Conservation (phyloP, 331 rosid species). For the Pyracantha coccinea region DNA sequence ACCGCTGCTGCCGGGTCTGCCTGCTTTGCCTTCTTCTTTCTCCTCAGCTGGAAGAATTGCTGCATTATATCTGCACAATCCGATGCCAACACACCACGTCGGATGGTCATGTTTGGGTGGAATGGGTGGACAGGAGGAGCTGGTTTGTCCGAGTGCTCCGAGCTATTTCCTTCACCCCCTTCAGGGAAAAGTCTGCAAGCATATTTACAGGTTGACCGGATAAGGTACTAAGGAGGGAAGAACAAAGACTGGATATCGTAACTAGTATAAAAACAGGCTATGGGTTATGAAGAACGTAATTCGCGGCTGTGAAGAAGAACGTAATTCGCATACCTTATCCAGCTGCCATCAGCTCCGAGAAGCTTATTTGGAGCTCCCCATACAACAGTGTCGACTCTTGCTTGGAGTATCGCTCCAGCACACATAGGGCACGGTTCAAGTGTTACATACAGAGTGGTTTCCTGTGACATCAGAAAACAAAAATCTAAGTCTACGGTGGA, state of each 20-base stretch:
- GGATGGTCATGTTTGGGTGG: constrained; percentile 73
- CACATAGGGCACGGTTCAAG: constrained; percentile 99
- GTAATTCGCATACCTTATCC: constrained; percentile 62
- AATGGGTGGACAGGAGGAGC: constrained; percentile 87
- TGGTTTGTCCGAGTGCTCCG: constrained; percentile 40
- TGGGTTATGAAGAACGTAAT: no score
- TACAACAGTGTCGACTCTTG: constrained; percentile 68
- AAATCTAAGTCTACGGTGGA: constrained; percentile 14
- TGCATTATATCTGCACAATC: constrained; percentile 88
- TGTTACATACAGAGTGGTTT: constrained; percentile 72
- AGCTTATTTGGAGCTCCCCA: constrained; percentile 99
- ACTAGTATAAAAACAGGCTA: background rate
- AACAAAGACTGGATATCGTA: background rate
- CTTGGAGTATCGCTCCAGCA: constrained; percentile 95
- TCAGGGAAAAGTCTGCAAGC: constrained; percentile 66
- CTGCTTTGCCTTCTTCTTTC: constrained; percentile 49
- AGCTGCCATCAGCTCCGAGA: constrained; percentile 99
- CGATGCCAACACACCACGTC: constrained; percentile 62
- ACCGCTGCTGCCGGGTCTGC: constrained; percentile 26
- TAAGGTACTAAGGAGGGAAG: background rate
- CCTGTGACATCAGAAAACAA: constrained; percentile 33
- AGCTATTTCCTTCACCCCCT: constrained; percentile 41
- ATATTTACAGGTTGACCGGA: background rate
- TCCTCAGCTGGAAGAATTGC: constrained; percentile 86
- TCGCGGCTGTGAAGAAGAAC: no score